Evolutionary conservation across 345 rosid genomes (phyloP).

Genomic region (Cardamine chenopodiifolia): DNA sequence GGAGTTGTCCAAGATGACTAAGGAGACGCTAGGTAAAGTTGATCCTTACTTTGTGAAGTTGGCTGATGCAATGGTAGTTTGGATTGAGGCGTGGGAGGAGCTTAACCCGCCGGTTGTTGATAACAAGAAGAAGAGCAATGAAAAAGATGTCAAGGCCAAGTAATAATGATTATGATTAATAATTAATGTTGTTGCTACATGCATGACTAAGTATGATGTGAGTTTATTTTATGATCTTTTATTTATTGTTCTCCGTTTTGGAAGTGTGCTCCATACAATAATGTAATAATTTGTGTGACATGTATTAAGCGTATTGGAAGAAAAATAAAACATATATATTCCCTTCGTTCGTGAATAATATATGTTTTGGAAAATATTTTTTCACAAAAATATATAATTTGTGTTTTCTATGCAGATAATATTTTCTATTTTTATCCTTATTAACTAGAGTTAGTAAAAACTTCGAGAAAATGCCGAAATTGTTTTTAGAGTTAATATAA

Average conservation of each 20-base stretch:
- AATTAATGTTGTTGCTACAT: neutral
- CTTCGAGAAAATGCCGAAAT: too few relatives aligned
- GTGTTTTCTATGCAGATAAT: too few relatives aligned
- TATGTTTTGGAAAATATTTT: too few relatives aligned
- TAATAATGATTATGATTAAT: neutral
- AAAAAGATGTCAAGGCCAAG: constrained; percentile 36
- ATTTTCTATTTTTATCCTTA: too few relatives aligned
- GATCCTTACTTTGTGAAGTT: constrained; percentile 85
- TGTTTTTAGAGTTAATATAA: too few relatives aligned
- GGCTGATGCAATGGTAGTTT: constrained; percentile 78
- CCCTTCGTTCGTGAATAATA: too few relatives aligned
- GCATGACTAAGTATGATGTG: constrained; percentile 17
- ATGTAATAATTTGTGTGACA: neutral
- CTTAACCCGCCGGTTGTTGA: constrained; percentile 53
- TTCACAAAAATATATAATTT: too few relatives aligned
- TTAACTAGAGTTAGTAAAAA: too few relatives aligned
- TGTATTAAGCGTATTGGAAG: neutral
- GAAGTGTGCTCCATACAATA: neutral
- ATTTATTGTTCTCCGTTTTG: neutral
- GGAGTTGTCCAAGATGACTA: constrained; percentile 69
- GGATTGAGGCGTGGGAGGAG: constrained; percentile 97
- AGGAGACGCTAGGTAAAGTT: constrained; percentile 66
- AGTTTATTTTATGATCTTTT: neutral
- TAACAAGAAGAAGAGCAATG: constrained; percentile 26
- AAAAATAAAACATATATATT: neutral